phyloP scores from a whole-genome alignment of 176 grass and related monocot genomes.

The Phyllostachys edulis region DNA sequence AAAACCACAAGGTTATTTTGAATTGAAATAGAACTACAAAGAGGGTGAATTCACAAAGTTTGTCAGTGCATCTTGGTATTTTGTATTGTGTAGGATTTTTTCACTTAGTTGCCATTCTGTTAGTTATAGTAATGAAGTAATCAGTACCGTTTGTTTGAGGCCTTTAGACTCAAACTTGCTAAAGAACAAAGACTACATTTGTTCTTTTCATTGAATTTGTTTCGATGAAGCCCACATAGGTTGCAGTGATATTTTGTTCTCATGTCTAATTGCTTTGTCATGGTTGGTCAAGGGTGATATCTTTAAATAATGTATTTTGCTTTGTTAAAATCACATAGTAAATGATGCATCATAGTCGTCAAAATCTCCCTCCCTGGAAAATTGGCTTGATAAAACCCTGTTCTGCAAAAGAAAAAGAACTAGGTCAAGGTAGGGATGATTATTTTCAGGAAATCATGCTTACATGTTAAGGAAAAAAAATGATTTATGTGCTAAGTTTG shows the following conservation, averaged over 20 bases:
- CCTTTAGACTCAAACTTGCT: constrained; percentile 4
- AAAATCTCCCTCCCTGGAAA: neutral
- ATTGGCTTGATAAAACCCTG: neutral
- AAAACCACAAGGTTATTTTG: neutral
- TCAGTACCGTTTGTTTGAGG: neutral
- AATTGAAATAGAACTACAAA: neutral
- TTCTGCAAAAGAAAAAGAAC: constrained; percentile 1
- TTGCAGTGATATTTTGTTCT: constrained; percentile 10
- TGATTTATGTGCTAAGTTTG: no score
- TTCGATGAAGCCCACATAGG: constrained; percentile 7
- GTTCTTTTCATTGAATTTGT: constrained; percentile 15
- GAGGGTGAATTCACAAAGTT: neutral
- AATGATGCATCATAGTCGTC: neutral
- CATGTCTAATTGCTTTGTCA: constrained; percentile 17
- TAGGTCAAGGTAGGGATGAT: neutral
- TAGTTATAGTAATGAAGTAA: neutral
- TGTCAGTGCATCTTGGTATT: constrained; percentile 5
- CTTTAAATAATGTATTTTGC: neutral
- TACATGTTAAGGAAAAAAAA: neutral
- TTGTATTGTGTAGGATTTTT: neutral
- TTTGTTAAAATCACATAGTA: neutral
- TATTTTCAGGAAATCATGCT: neutral
- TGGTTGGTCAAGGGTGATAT: constrained; percentile 1
- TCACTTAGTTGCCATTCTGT: neutral
- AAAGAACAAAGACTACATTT: constrained; percentile 15